These are phyloP conservation scores for Macrocybe gigantea DNA, from an alignment of 768 basidiomycete genomes.

Conservation along the genomic window DNA sequence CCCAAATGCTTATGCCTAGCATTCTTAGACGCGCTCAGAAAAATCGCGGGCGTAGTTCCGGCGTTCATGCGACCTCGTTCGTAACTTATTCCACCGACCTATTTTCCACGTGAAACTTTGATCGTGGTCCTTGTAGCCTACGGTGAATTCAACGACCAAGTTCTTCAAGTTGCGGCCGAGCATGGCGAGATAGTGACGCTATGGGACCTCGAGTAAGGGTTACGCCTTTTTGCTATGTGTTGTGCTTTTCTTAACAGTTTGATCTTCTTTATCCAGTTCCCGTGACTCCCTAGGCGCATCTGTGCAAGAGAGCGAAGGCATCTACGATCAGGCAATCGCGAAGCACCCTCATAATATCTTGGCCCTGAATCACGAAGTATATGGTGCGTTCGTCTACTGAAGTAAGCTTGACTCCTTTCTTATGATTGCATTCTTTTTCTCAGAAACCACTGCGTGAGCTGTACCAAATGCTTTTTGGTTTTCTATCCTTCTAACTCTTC, in stretches of 20 bases:
- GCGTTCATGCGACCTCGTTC: constrained; percentile 35
- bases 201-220: constrained; percentile 34
- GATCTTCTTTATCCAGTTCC: constrained; percentile 18
- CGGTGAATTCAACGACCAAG: constrained; percentile 34
- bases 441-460: constrained; percentile 32
- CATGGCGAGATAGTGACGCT: constrained; percentile 25
- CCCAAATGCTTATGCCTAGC: background rate
- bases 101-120: background rate
- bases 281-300: constrained; percentile 32
- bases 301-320: constrained; percentile 21
- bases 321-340: constrained; percentile 21
- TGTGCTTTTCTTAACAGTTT: background rate
- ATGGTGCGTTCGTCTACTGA: constrained; percentile 16
- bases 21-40: constrained; percentile 22
- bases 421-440: background rate
- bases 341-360: constrained; percentile 29
- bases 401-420: background rate
- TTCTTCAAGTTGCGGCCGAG: constrained; percentile 22
- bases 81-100: background rate
- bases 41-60: constrained; percentile 28
- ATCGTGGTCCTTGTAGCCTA: constrained; percentile 21
- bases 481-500: background rate
- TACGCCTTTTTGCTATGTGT: background rate
- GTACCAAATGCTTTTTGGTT: background rate
- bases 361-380: constrained; percentile 36